These are phyloP conservation scores for Cutaneotrichosporon sp. DNA, from an alignment of 1,284 basidiomycete genomes.

Conservation along the genomic window DNA sequence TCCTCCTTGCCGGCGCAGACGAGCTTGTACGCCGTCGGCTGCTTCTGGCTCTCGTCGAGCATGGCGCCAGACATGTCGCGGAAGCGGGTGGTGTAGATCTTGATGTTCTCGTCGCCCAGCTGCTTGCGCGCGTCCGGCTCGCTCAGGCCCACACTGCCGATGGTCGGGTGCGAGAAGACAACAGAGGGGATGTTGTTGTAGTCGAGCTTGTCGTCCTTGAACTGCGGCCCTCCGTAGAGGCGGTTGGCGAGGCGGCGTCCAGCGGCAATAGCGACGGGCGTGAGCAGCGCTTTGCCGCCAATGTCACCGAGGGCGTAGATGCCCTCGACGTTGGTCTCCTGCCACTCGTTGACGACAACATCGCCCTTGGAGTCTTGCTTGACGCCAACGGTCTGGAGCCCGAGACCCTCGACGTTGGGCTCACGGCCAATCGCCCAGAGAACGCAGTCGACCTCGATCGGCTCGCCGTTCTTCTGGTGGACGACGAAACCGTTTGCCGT, in stretches of 20 bases:
- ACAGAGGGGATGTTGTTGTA: conserved; percentile 91
- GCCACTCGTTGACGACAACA: conserved; percentile 85
- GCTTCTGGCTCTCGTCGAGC: conserved; percentile 76
- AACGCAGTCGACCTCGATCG: conserved; percentile 77
- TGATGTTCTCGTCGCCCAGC: conserved; percentile 80
- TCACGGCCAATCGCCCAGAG: conserved; percentile 94
- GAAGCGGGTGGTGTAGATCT: conserved; percentile 77
- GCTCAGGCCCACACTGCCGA: conserved; percentile 85
- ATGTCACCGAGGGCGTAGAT: conserved; percentile 89
- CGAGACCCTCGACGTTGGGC: conserved; percentile 71
- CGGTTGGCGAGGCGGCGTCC: conserved; percentile 83
- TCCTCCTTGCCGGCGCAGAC: conserved; percentile 81
- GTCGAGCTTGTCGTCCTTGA: conserved; percentile 78
- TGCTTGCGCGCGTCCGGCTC: conserved; percentile 83
- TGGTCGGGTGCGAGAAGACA: conserved; percentile 93
- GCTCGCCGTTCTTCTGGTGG: conserved; percentile 61
- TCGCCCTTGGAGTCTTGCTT: conserved; percentile 72
- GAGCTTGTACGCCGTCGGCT: conserved; percentile 90
- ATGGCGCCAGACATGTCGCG: conserved; percentile 81
- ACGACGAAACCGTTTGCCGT: conserved; percentile 64
- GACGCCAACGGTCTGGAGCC: conserved; percentile 72
- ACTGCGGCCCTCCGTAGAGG: conserved; percentile 78
- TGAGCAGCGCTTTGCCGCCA: conserved; percentile 83
- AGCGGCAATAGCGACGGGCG: conserved; percentile 97
- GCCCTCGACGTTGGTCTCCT: conserved; percentile 68